Conservation (phyloP, 2,329 filamentous ascomycete species). For the Fusarium pilosicola region DNA sequence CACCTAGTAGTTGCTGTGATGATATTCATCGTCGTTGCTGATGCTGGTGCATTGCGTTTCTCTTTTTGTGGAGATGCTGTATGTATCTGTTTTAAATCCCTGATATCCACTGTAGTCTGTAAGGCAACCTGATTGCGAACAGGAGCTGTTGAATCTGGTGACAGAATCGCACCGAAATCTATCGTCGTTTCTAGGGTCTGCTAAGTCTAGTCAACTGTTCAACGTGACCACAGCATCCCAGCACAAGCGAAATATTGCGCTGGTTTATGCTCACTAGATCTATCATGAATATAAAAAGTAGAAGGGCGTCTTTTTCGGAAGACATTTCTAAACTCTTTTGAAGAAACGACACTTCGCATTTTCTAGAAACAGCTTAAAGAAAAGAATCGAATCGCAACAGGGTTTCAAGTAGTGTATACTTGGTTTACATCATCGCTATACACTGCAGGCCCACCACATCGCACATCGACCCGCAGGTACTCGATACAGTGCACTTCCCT, state of each 20-base stretch:
- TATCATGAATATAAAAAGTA: conserved; percentile 11
- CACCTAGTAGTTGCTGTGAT: neutral
- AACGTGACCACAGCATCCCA: conserved; percentile 24
- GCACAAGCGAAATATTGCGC: neutral
- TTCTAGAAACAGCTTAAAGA: conserved; percentile 27
- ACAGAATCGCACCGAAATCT: conserved; percentile 38
- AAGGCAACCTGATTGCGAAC: conserved; percentile 28
- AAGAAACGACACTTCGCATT: conserved; percentile 3
- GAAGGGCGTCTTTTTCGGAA: neutral
- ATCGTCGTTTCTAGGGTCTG: conserved; percentile 36
- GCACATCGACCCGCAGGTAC: conserved; percentile 28
- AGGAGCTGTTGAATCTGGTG: conserved; percentile 10
- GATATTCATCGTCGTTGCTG: conserved; percentile 3
- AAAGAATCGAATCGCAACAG: neutral
- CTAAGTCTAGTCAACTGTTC: conserved; percentile 4
- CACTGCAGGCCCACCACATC: neutral
- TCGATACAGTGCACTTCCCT: conserved; percentile 7
- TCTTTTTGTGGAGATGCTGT: conserved; percentile 16
- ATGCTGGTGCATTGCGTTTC: conserved; percentile 25
- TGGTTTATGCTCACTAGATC: neutral
- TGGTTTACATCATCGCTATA: conserved; percentile 30
- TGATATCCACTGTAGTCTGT: conserved; percentile 16
- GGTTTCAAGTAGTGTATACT: conserved; percentile 24
- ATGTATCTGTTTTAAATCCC: conserved; percentile 11
- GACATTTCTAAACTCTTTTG: neutral